These are phyloP conservation scores for Phenoliferia sp. DNA, from an alignment of 1,284 basidiomycete species.

Conservation along the genomic window DNA sequence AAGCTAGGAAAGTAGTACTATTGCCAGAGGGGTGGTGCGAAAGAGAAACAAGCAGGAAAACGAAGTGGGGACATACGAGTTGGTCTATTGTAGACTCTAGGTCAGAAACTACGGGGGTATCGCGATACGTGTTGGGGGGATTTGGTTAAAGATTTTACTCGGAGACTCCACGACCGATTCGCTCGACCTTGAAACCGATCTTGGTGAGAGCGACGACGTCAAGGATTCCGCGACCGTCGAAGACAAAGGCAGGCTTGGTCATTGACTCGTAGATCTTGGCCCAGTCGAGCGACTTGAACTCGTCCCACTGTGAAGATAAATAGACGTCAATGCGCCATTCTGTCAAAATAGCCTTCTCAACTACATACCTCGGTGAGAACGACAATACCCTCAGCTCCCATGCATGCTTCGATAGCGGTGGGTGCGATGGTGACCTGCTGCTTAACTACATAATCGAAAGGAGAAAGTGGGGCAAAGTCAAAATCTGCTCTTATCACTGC, in stretches of 20 bases:
- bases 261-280: conserved; percentile 73
- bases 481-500: background rate
- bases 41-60: too few species aligned
- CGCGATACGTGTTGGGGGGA: too few species aligned
- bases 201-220: conserved; percentile 70
- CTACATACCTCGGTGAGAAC: conserved; percentile 65
- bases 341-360: too few species aligned
- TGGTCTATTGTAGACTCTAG: too few species aligned
- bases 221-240: conserved; percentile 67
- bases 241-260: conserved; percentile 89
- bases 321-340: background rate
- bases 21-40: too few species aligned
- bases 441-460: conserved; percentile 56
- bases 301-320: conserved; percentile 56
- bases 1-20: too few species aligned
- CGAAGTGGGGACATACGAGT: too few species aligned
- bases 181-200: conserved; percentile 85
- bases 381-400: conserved; percentile 83
- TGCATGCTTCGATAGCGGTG: conserved; percentile 80
- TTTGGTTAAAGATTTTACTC: too few species aligned
- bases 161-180: conserved; percentile 38
- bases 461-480: background rate
- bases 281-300: conserved; percentile 93
- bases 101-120: too few species aligned
- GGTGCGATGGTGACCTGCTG: conserved; percentile 74